A percentile compares a stretch with the other conserved stretches of the same genome.
phyloP scores from a whole-genome alignment of 2,329 filamentous ascomycete genomes.

The Phoma sp. region DNA sequence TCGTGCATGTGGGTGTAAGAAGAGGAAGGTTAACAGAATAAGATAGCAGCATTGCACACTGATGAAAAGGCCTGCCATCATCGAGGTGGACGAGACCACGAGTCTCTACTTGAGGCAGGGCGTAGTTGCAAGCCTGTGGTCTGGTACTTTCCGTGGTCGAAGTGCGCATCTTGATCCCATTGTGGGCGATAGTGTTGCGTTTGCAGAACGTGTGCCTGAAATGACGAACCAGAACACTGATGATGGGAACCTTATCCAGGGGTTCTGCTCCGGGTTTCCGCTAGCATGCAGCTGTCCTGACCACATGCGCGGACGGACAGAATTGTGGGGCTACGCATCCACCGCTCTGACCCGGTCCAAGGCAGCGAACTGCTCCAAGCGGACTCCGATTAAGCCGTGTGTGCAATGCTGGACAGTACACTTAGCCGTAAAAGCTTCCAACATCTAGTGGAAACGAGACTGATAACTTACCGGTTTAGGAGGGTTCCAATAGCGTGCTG shows the following conservation, averaged over 20 bases:
- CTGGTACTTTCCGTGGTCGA: neutral
- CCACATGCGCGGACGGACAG: neutral
- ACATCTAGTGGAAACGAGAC: neutral
- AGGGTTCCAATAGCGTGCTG: constrained; percentile 1
- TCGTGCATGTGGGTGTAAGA: constrained; percentile 21
- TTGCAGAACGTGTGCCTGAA: neutral
- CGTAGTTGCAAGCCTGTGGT: constrained; percentile 27
- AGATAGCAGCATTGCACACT: constrained; percentile 8
- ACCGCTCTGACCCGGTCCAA: neutral
- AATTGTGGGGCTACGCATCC: neutral
- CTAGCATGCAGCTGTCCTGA: neutral
- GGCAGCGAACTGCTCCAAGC: neutral
- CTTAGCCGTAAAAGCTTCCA: neutral
- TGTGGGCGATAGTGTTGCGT: neutral
- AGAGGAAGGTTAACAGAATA: constrained; percentile 9
- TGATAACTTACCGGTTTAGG: neutral
- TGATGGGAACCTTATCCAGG: neutral
- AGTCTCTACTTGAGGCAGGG: constrained; percentile 19
- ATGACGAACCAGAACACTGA: constrained; percentile 1
- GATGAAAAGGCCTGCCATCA: constrained; percentile 14
- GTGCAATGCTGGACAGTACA: neutral
- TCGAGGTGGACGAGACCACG: constrained; percentile 12
- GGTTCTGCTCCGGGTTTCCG: neutral
- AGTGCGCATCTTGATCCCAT: neutral
- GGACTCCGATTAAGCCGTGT: neutral